A percentile compares a stretch with the other conserved stretches of the same genome.
Conservation (phyloP, 805 yeast genomes). For the Torulaspora maleeae region DNA sequence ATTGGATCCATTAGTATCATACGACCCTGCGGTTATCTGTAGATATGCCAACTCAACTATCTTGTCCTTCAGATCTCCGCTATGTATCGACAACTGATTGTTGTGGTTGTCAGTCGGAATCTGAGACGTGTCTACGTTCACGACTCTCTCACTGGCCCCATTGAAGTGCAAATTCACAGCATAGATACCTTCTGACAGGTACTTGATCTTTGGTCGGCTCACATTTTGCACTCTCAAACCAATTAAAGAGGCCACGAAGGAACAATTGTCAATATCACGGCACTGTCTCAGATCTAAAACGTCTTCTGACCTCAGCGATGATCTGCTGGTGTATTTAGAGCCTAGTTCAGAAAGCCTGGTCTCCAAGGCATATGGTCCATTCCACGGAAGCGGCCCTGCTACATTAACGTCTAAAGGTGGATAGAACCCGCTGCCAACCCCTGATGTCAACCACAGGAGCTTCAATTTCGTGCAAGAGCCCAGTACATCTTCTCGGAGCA, state of each 20-base stretch:
- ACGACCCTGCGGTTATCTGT: conserved; percentile 53
- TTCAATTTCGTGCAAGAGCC: conserved; percentile 10
- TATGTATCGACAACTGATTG: conserved; percentile 18
- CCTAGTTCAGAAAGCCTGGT: conserved; percentile 1
- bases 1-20: conserved; percentile 68
- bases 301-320: conserved; percentile 5
- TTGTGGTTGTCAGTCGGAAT: conserved; percentile 21
- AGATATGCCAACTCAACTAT: conserved; percentile 74
- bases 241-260: conserved; percentile 65
- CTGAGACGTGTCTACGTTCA: conserved; percentile 18
- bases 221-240: conserved; percentile 39
- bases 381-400: conserved; percentile 25
- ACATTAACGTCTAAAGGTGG: conserved; percentile 25
- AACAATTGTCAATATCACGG: conserved; percentile 51
- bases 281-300: conserved; percentile 21
- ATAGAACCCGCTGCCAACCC: conserved; percentile 16
- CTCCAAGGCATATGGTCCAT: conserved; percentile 5
- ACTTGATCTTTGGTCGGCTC: conserved; percentile 10
- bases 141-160: conserved; percentile 29
- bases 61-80: conserved; percentile 18
- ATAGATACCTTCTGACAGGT: conserved; percentile 17
- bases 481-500: conserved; percentile 14
- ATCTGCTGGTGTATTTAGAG: conserved; percentile 8
- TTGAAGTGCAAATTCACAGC: conserved; percentile 24
- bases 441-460: conserved; percentile 28